Evolutionary conservation across 106 monocot genomes (phyloP).

Genomic region (Iris macrosiphon): DNA sequence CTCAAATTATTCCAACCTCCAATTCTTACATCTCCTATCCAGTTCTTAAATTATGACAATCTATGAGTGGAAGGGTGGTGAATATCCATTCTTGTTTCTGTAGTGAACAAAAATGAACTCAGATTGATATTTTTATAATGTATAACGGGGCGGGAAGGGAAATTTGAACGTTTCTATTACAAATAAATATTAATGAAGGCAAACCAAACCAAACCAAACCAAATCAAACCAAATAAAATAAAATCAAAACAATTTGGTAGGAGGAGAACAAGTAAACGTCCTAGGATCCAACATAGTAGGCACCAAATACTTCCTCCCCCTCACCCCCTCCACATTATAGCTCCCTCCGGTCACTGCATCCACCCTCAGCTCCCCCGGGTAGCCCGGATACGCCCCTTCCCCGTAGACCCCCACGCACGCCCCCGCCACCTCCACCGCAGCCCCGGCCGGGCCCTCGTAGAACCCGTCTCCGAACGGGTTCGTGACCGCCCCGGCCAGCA

Average conservation of each 20-base stretch:
- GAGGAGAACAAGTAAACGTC: constrained; percentile 8
- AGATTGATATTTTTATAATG: no score
- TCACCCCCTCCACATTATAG: constrained; percentile 22
- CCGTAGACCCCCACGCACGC: constrained; percentile 35
- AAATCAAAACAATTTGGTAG: no score
- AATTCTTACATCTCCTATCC: no score
- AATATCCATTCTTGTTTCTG: no score
- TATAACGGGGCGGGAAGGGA: no score
- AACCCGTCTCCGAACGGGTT: constrained; percentile 33
- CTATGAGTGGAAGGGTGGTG: no score
- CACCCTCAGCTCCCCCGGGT: constrained; percentile 17
- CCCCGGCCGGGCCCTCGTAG: constrained; percentile 20
- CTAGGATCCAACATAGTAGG: constrained; percentile 27
- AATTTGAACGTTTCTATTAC: no score
- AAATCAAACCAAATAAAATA: constrained; percentile 4
- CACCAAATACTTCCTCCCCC: constrained; percentile 29
- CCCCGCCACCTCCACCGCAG: constrained; percentile 28
- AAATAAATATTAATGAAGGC: no score
- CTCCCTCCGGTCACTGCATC: constrained; percentile 18
- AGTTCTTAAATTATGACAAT: no score
- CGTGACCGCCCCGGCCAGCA: constrained; percentile 35
- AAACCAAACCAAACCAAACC: no score
- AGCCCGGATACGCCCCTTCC: constrained; percentile 31
- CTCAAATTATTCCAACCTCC: no score
- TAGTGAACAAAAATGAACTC: no score